These are phyloP conservation scores for Coniochaeta hoffmannii DNA, from an alignment of 2,329 filamentous ascomycete genomes.

Conservation along the genomic window DNA sequence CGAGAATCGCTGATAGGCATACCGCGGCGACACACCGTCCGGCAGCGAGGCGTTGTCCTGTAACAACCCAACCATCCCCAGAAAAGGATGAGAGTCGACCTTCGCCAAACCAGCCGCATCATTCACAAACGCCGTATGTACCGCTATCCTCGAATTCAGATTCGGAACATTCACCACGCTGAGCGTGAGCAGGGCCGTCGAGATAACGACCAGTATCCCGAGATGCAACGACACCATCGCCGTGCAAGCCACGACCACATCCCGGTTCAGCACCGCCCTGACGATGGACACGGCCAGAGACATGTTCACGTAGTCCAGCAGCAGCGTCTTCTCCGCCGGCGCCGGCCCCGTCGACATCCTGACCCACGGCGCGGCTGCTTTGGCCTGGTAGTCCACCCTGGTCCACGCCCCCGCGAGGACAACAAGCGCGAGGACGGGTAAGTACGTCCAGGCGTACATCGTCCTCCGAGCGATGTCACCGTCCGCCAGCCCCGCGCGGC, in stretches of 20 bases:
- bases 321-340: slow-evolving; percentile 22
- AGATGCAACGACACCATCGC: slow-evolving; percentile 21
- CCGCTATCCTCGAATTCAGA: slow-evolving; percentile 15
- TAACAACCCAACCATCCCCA: slow-evolving; percentile 25
- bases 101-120: slow-evolving; percentile 15
- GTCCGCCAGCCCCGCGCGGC: slow-evolving; percentile 20
- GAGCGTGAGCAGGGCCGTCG: slow-evolving; percentile 28
- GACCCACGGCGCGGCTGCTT: slow-evolving; percentile 28
- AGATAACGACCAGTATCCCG: slow-evolving; percentile 24
- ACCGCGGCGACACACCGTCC: slow-evolving; percentile 22
- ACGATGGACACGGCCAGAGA: slow-evolving; percentile 19
- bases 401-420: slow-evolving; percentile 25
- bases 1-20: slow-evolving; percentile 27
- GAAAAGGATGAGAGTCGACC: slow-evolving; percentile 21
- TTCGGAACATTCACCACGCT: slow-evolving; percentile 17
- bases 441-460: slow-evolving; percentile 30
- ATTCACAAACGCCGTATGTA: slow-evolving; percentile 22
- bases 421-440: slow-evolving; percentile 24
- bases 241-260: slow-evolving; percentile 24
- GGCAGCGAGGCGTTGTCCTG: slow-evolving; percentile 18
- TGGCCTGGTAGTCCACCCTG: slow-evolving; percentile 31
- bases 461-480: slow-evolving; percentile 5
- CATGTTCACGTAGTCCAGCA: slow-evolving; percentile 27
- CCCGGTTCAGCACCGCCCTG: slow-evolving; percentile 22
- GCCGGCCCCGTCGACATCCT: slow-evolving; percentile 22